These are phyloP conservation scores for Hylodesmum podocarpum DNA, from an alignment of 306 rosid genomes.

Conservation along the genomic window DNA sequence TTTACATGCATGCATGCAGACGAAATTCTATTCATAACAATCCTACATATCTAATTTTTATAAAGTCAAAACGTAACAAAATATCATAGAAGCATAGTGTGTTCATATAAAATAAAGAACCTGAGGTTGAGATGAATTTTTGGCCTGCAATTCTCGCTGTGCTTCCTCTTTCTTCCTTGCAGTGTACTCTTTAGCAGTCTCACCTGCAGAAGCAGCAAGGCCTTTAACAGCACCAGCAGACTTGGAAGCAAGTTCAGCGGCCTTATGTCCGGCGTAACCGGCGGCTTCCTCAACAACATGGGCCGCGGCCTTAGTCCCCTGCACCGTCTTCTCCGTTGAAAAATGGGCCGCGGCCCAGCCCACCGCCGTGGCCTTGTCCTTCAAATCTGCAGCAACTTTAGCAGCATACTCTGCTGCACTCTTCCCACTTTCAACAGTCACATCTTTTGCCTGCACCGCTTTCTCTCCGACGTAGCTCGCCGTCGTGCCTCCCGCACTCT, in stretches of 20 bases:
- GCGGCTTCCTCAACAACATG: conserved; percentile 50
- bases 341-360: conserved; percentile 75
- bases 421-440: conserved; percentile 41
- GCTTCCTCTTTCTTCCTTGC: conserved; percentile 80
- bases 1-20: too few species aligned
- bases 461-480: conserved; percentile 44
- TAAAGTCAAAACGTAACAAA: neutral
- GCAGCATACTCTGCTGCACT: conserved; percentile 39
- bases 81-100: neutral
- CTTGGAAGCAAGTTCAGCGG: conserved; percentile 47
- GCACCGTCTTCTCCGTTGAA: conserved; percentile 53
- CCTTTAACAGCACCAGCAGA: conserved; percentile 48
- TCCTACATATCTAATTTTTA: too few species aligned
- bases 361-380: conserved; percentile 56
- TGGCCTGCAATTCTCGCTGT: conserved; percentile 37
- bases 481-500: conserved; percentile 35
- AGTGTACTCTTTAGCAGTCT: conserved; percentile 65
- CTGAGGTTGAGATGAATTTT: conserved; percentile 30
- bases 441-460: conserved; percentile 44
- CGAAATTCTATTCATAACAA: too few species aligned
- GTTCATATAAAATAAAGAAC: conserved; percentile 22
- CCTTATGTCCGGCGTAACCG: conserved; percentile 56
- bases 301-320: conserved; percentile 55
- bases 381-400: conserved; percentile 47
- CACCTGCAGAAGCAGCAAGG: conserved; percentile 55